Evolutionary conservation across 768 basidiomycete species (phyloP).

Genomic region (Amanita subjunquillea): DNA sequence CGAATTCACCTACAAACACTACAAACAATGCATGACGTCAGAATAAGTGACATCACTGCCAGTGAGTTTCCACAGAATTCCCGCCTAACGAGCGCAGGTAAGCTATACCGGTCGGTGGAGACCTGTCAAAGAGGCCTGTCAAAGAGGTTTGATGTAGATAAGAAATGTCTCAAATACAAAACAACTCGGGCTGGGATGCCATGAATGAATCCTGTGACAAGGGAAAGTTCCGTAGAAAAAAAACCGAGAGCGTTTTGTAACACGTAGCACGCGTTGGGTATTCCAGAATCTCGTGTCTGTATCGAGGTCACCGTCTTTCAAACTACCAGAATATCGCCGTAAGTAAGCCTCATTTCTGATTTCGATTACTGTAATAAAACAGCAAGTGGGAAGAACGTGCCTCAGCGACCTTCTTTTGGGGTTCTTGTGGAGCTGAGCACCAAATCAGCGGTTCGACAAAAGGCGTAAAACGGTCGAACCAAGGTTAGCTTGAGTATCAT

Average conservation of each 20-base stretch:
- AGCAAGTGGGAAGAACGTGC: not conserved
- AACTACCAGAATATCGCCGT: not conserved
- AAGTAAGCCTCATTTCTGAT: not conserved
- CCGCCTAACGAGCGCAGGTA: not conserved
- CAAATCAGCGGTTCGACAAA: not conserved
- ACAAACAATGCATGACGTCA: conserved; percentile 3
- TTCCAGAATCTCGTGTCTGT: not conserved
- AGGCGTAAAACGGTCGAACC: not conserved
- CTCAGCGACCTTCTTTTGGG: not conserved
- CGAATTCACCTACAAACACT: conserved; percentile 1
- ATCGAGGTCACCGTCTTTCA: not conserved
- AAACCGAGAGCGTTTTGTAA: not conserved
- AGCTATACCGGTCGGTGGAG: not conserved
- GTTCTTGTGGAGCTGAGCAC: not conserved
- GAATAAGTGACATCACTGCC: conserved; percentile 3
- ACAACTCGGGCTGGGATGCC: not conserved
- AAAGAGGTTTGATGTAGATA: not conserved
- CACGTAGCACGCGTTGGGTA: not conserved
- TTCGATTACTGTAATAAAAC: not conserved
- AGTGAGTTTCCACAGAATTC: not conserved
- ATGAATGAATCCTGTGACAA: not conserved
- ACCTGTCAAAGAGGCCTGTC: not conserved
- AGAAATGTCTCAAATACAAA: not conserved
- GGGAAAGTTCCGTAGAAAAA: not conserved
- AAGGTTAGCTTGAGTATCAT: not conserved